Conservation (phyloP, 306 rosid genomes). For the Dalbergia oliveri region DNA sequence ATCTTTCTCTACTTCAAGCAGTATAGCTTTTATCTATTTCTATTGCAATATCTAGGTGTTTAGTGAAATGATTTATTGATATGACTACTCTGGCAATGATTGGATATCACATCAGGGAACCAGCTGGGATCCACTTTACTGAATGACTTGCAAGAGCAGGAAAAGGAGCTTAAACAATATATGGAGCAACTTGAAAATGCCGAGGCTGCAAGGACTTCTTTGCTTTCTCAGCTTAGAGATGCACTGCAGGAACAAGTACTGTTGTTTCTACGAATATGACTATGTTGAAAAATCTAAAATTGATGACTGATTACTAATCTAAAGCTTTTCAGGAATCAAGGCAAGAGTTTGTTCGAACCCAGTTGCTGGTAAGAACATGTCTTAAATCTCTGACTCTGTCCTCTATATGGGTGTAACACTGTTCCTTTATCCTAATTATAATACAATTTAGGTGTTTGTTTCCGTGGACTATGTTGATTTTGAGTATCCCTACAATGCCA, state of each 20-base stretch:
- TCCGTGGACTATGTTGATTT: conserved; percentile 2
- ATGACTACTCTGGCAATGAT: conserved; percentile 28
- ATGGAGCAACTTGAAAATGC: conserved; percentile 70
- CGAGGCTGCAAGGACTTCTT: conserved; percentile 70
- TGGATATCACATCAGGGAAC: conserved; percentile 63
- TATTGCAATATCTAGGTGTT: conserved; percentile 14
- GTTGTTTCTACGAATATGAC: conserved; percentile 36
- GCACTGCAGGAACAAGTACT: conserved; percentile 89
- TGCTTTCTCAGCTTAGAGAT: conserved; percentile 76
- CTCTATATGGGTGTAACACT: conserved; percentile 4
- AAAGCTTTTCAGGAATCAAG: conserved; percentile 75
- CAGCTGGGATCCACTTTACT: conserved; percentile 65
- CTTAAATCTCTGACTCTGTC: conserved; percentile 25
- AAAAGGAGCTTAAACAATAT: conserved; percentile 64
- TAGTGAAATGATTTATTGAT: conserved; percentile 23
- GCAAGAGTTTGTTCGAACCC: conserved; percentile 71
- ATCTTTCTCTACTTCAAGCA: conserved; percentile 23
- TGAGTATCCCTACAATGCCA: conserved; percentile 20
- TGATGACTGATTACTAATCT: conserved; percentile 41
- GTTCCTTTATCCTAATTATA: conserved; percentile 15
- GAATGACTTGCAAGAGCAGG: conserved; percentile 78
- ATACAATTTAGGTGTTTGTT: conserved; percentile 24
- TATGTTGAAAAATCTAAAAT: conserved; percentile 18
- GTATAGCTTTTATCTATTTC: conserved; percentile 29
- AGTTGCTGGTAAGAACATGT: conserved; percentile 74